Base-by-base conservation (phyloP, 805 yeast species). In the Kazachstania kunashirensis region DNA sequence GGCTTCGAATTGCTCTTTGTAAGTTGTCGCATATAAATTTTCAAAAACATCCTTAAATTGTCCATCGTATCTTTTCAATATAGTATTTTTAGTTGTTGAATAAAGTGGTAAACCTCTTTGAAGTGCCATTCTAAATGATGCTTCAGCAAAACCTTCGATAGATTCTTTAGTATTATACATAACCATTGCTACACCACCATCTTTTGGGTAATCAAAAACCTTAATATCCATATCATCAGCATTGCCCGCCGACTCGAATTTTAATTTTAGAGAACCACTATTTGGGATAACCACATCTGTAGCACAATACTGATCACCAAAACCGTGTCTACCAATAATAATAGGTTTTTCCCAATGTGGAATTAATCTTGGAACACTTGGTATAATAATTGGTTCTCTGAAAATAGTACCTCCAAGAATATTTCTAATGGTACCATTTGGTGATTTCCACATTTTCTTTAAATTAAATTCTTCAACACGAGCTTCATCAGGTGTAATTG, bases 401-500 rank as follows among this genome's bases (percentile, higher is more conserved):
- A 89, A 89, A 31, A 89, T 95, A 20, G 96, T 89, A 42, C 97
- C 97, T 34, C 96, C 96, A 42, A 89, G 68, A 44, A 89, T 80
- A 68, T 89, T 89, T 66, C 97, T 79, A 60, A 89, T 84, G 34
- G 97, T 89, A 42, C 97, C 97, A 64, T 89, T 89, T 46, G 97
- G 97, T 12, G 95, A 84, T 42, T 81, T 71, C 96, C 96, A 89
- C 97, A 89, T 89, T 62, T 86, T 82, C 68, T 89, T 86, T 62
- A 89, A 72, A 39, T 73, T 67, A 63, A 85, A 89, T 63, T 89
- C 97, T 62, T 83, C 68, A 36, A 89, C 96, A 54, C 97, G 77
- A 33, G 84, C 92, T 67, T 89, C 97, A 58, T 84, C 95, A 6
- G 97, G 96, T n/a, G 97, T 89, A 61, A 89, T 89, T 36, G 97